A percentile compares a stretch with the other conserved stretches of the same genome.
Evolutionary conservation across 352 stramenopile genomes (phyloP).

Genomic region (Albugo laibachii): DNA sequence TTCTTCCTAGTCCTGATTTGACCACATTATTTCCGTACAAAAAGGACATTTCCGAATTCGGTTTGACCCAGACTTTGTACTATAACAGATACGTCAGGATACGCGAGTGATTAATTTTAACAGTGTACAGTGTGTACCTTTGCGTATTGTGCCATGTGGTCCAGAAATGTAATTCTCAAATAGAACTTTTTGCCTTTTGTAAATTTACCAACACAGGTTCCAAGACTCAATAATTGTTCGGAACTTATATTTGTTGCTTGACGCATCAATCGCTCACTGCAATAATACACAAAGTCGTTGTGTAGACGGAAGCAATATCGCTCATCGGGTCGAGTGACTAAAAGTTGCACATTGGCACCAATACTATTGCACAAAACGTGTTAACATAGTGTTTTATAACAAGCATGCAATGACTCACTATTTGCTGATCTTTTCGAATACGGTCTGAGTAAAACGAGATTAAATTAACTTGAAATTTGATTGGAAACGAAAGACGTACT

Average conservation of each 20-base stretch:
- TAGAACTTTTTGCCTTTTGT: slow-evolving; percentile 98
- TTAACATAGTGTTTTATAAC: neutral
- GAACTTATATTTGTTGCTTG: slow-evolving; percentile 87
- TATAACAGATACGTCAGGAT: slow-evolving; percentile 9
- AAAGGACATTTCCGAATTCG: slow-evolving; percentile 98
- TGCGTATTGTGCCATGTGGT: slow-evolving; percentile 96
- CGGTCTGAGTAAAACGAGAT: slow-evolving; percentile 17
- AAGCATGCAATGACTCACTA: slow-evolving; percentile 50
- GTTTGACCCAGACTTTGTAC: slow-evolving; percentile 99
- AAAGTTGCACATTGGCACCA: slow-evolving; percentile 89
- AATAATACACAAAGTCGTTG: slow-evolving; percentile 96
- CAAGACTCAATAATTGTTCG: slow-evolving; percentile 91
- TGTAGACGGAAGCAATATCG: slow-evolving; percentile 96
- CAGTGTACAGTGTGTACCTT: slow-evolving; percentile 33
- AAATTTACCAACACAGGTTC: slow-evolving; percentile 97
- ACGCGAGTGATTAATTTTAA: neutral
- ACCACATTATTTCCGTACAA: slow-evolving; percentile 99
- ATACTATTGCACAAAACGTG: slow-evolving; percentile 36
- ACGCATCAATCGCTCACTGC: slow-evolving; percentile 93
- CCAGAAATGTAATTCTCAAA: slow-evolving; percentile 95
- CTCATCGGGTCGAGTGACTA: slow-evolving; percentile 93
- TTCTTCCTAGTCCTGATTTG: slow-evolving; percentile 93
- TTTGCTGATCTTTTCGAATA: slow-evolving; percentile 98
- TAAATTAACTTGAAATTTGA: neutral
- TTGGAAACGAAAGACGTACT: neutral